Evolutionary conservation across 1,284 basidiomycete species (phyloP).

Genomic region (Kwoniella shivajii): DNA sequence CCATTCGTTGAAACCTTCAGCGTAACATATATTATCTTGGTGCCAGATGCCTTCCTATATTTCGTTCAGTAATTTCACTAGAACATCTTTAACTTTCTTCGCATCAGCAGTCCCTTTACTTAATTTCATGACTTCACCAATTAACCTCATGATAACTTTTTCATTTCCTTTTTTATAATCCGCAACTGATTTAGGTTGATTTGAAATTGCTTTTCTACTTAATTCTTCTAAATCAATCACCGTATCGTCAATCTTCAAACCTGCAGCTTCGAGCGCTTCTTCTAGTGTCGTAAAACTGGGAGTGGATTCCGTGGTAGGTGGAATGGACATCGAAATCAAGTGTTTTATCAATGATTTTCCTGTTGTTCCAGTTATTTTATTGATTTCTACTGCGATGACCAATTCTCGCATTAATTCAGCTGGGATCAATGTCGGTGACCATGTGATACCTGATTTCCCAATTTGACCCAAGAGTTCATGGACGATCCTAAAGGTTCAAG

Average conservation of each 20-base stretch:
- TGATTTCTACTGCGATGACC: conserved; percentile 71
- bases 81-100: conserved; percentile 45
- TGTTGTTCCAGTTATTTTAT: conserved; percentile 61
- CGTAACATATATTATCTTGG: too few relatives aligned
- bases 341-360: conserved; percentile 69
- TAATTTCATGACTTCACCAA: conserved; percentile 86
- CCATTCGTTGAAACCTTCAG: too few relatives aligned
- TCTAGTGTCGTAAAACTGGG: too few relatives aligned
- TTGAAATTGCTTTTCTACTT: conserved; percentile 67
- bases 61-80: conserved; percentile 42
- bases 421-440: conserved; percentile 66
- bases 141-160: conserved; percentile 82
- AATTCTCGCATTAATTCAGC: conserved; percentile 71
- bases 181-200: conserved; percentile 70
- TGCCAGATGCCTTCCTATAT: too few relatives aligned
- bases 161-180: conserved; percentile 71
- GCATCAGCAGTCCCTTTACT: conserved; percentile 77
- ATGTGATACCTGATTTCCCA: conserved; percentile 60
- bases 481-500: conserved; percentile 66
- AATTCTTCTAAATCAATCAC: conserved; percentile 57
- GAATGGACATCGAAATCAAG: conserved; percentile 59
- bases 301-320: too few relatives aligned
- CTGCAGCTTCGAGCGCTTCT: conserved; percentile 55
- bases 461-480: conserved; percentile 83
- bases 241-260: conserved; percentile 20